Conservation (phyloP, 139 green algal genomes). For the Chlorella sp. region DNA sequence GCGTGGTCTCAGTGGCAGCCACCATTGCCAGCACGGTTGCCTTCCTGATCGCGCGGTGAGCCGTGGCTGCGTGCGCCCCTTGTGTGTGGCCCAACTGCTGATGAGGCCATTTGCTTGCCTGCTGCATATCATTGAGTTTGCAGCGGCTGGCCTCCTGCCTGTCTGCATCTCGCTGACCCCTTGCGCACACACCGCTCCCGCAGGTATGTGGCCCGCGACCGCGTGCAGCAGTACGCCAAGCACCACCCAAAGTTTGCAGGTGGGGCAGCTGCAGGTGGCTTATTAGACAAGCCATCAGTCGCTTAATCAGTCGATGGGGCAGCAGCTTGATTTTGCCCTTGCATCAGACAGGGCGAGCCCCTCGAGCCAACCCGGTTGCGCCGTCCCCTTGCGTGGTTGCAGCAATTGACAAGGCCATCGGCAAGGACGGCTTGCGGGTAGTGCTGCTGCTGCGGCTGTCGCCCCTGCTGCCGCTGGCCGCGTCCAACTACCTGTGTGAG, state of each 20-base stretch:
- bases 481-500: slow-evolving; percentile 83
- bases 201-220: slow-evolving; percentile 84
- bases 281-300: no score
- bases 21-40: slow-evolving; percentile 82
- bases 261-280: no score
- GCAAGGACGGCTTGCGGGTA: slow-evolving; percentile 88
- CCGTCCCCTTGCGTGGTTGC: slow-evolving; percentile 70
- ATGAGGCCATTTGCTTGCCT: no score
- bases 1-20: slow-evolving; percentile 75
- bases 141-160: not conserved
- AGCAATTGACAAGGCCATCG: slow-evolving; percentile 93
- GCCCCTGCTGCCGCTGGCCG: slow-evolving; percentile 91
- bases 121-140: no score
- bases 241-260: not conserved
- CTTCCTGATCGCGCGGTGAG: slow-evolving; percentile 90
- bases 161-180: not conserved
- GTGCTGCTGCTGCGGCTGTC: slow-evolving; percentile 91
- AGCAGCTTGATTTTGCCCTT: not conserved
- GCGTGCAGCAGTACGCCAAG: slow-evolving; percentile 46
- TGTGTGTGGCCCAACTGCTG: not conserved
- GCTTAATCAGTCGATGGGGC: not conserved
- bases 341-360: no score
- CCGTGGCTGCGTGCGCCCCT: not conserved
- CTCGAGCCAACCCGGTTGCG: not conserved
- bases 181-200: not conserved